Evolutionary conservation across 306 rosid species (phyloP), one percentile per base, ranked within the genome.

Genomic region (Acacia melanoxylon): DNA sequence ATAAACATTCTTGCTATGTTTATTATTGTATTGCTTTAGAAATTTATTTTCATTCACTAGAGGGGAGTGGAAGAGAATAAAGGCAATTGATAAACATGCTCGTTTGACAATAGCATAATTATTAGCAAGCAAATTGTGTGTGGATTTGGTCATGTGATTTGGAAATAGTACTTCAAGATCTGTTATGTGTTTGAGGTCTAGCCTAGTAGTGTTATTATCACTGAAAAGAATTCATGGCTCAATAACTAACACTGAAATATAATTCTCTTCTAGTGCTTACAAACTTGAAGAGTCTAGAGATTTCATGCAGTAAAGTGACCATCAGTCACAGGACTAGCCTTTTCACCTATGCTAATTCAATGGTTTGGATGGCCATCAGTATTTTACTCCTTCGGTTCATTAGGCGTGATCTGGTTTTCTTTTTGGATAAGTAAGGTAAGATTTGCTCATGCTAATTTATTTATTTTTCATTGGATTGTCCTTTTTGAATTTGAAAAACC

Each of bases 271-370:
- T 97, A 95, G 99, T 90, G 75, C 97, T 95, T 78, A 86, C 88
- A 77, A 89, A 86, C 85, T 86, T 95, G 90, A 93, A 79, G 81
- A 86, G 82, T 74, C 80, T 95, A 68, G 93, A 95, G 88, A 86
- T 95, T 84, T 91, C 97, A 24, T 88, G 94, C 93, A 87, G 94
- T 85, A 92, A 86, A 88, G 96, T 95, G 75, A 89, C 98, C n/a
- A n/a, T n/a, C n/a, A n/a, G n/a, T n/a, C n/a, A n/a, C n/a, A n/a
- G n/a, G n/a, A n/a, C n/a, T n/a, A n/a, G n/a, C n/a, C n/a, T n/a
- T n/a, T n/a, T n/a, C n/a, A n/a, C n/a, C n/a, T n/a, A n/a, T n/a
- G n/a, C n/a, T n/a, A n/a, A n/a, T n/a, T n/a, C n/a, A n/a, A n/a
- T n/a, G n/a, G n/a, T n/a, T n/a, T n/a, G n/a, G n/a, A n/a, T n/a